Percentiles rank a stretch among this genome's conserved stretches.
These are phyloP conservation scores for Tetrapisispora phaffii DNA, from an alignment of 805 yeast species.

Conservation along the genomic window DNA sequence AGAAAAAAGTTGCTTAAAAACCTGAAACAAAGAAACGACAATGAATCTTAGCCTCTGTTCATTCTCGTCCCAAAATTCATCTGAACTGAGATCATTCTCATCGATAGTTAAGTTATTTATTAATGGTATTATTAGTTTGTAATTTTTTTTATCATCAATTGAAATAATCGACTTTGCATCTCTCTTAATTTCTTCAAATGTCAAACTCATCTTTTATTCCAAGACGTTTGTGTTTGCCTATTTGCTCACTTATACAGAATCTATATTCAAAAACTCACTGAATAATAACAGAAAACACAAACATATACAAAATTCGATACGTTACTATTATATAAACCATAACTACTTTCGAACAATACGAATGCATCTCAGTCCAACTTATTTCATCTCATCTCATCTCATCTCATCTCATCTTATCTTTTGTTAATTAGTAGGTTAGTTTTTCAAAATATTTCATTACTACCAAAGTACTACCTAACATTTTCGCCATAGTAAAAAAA, in stretches of 20 bases:
- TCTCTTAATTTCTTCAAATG: conserved; percentile 21
- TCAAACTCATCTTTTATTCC: conserved; percentile 8
- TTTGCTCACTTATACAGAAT: no score
- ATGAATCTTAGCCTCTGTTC: conserved; percentile 23
- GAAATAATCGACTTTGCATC: conserved; percentile 22
- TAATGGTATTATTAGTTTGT: conserved; percentile 25
- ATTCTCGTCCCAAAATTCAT: conserved; percentile 1
- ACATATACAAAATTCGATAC: neutral
- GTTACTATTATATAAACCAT: no score
- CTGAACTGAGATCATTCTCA: conserved; percentile 6
- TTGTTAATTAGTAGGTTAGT: neutral
- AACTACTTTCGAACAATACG: no score
- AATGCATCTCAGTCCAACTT: no score
- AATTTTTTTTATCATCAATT: conserved; percentile 23
- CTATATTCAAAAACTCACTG: neutral
- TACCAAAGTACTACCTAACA: no score
- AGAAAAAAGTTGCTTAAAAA: conserved; percentile 25
- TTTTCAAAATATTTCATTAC: neutral
- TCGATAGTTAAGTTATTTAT: conserved; percentile 15
- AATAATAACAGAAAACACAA: neutral
- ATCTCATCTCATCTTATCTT: conserved; percentile 3
- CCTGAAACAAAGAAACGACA: conserved; percentile 24
- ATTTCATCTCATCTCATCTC: conserved; percentile 1
- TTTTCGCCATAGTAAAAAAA: no score
- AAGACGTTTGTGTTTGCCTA: no score